Evolutionary conservation across 371 early-diverging fungal genomes (phyloP), one percentile per base, ranked within the genome.

Genomic region (Mucor lusitanicus): DNA sequence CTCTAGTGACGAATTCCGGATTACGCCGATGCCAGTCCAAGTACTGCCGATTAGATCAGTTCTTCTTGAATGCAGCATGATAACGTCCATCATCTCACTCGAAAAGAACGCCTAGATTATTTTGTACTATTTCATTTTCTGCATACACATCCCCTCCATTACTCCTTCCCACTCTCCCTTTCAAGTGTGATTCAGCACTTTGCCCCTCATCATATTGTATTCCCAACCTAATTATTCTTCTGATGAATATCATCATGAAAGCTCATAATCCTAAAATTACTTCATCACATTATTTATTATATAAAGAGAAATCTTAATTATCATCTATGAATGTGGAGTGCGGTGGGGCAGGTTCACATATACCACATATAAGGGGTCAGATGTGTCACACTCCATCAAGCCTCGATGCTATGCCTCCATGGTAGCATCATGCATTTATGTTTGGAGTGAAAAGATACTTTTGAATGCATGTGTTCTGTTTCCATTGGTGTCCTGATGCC

Each of bases 11-110:
- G n/a, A 44, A 39, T 48, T 56, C 70, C 55, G 70, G 74, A 55
- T 62, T 74, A 35, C 70, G 70, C 40, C 70, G 74, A 53, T 74
- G 74, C 30, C 67, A 70, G 39, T 67, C 68, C 61, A 70, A 70
- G 21, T 74, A 70, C 60, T 57, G 57, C 40, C 58, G 66, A 9
- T 42, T 73, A 50, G 73, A 73, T 59, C 73, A 73, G 59, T 69
- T 69, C 37, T 69, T 72, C 33, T 33, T 56, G 33, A 56, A 56
- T 33, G 56, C 56, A n/a, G 56, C 33, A 56, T 56, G 21, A 56
- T 56, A 30, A 28, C 7, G 32, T 6, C 37, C 37, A 35, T 35
- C 37, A 35, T 35, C 37, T 35, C 30, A 11, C n/a, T 23, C 13
- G 4, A 9, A 8, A 33, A 8, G 56, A 30, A 56, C 17, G 17